These are phyloP conservation scores for Plasmodium vivax DNA, from an alignment of 169 alveolate species.

Conservation along the genomic window DNA sequence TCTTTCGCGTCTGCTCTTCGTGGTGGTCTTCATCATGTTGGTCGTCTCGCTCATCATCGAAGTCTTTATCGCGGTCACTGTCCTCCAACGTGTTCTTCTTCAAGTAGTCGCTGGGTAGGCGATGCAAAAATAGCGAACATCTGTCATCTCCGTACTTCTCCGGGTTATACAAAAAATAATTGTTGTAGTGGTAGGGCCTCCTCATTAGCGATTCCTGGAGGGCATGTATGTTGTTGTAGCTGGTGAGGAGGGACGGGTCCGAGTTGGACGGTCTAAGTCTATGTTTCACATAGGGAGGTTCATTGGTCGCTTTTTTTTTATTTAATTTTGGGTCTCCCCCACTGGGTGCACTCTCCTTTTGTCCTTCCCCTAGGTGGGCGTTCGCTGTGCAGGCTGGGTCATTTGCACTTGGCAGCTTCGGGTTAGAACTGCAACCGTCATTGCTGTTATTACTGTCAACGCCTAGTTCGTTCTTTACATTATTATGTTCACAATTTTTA, in stretches of 20 bases:
- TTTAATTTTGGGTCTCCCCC: background rate
- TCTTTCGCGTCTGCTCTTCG: background rate
- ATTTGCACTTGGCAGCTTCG: background rate
- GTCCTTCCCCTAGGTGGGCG: background rate
- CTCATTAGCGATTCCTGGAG: slow-evolving; percentile 80
- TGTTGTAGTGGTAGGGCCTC: slow-evolving; percentile 80
- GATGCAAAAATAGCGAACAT: slow-evolving; percentile 8
- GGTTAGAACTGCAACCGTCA: background rate
- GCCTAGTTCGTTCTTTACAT: background rate
- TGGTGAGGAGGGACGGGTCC: slow-evolving; percentile 82
- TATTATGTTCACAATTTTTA: background rate
- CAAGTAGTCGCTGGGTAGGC: slow-evolving; percentile 56
- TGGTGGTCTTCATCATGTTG: background rate
- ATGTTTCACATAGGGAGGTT: slow-evolving; percentile 79
- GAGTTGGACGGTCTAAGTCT: slow-evolving; percentile 78
- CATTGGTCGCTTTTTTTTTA: slow-evolving; percentile 32
- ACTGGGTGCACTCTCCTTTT: background rate
- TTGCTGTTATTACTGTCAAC: background rate
- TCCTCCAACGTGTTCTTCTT: slow-evolving; percentile 12
- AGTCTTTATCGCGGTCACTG: background rate
- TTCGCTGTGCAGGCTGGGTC: background rate
- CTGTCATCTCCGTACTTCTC: slow-evolving; percentile 55
- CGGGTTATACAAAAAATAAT: slow-evolving; percentile 52
- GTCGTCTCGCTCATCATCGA: background rate
- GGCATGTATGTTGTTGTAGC: slow-evolving; percentile 79